Percentiles rank a stretch among this genome's conserved stretches.
Evolutionary conservation across 169 alveolate species (phyloP).

Genomic region (Cryptosporidium parvum): DNA sequence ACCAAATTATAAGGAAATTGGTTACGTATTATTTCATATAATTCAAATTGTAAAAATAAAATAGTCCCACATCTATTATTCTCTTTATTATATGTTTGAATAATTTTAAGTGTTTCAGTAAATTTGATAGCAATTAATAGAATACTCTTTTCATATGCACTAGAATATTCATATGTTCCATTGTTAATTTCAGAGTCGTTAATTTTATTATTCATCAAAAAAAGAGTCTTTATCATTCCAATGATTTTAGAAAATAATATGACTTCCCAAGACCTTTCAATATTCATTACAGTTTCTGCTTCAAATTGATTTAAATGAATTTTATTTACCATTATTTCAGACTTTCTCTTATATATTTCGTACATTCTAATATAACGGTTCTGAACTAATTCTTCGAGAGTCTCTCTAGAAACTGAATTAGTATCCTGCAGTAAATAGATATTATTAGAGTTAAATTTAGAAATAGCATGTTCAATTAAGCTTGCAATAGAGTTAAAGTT

Average conservation of each 20-base stretch:
- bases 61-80: background rate
- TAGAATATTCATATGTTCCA: background rate
- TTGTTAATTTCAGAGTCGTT: conserved; percentile 5
- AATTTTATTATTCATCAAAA: background rate
- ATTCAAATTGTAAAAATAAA: conserved; percentile 51
- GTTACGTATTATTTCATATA: conserved; percentile 15
- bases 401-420: background rate
- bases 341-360: conserved; percentile 16
- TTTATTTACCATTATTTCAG: conserved; percentile 21
- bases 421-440: background rate
- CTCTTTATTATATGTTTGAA: conserved; percentile 9
- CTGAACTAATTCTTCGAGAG: background rate
- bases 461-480: background rate
- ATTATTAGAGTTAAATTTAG: conserved; percentile 3
- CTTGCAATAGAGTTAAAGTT: background rate
- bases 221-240: conserved; percentile 42
- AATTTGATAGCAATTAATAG: background rate
- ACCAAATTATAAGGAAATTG: conserved; percentile 49
- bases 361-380: background rate
- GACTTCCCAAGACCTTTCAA: conserved; percentile 25
- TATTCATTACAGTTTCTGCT: background rate
- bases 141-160: background rate
- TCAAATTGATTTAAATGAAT: conserved; percentile 21
- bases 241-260: conserved; percentile 36
- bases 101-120: conserved; percentile 15